phyloP scores from a whole-genome alignment of 2,329 filamentous ascomycete species.

The Trichoderma guizhouense region DNA sequence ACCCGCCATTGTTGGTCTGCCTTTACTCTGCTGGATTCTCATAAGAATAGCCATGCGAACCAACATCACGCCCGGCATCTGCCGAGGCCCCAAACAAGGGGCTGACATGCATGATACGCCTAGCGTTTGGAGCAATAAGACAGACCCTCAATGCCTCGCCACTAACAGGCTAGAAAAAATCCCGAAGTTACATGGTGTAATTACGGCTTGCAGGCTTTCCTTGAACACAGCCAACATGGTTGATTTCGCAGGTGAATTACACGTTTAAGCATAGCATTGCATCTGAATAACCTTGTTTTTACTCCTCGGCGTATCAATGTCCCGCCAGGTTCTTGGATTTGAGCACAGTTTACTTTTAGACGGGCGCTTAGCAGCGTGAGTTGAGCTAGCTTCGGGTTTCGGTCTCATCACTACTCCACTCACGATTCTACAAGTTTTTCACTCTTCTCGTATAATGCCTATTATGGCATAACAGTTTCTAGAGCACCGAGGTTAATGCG shows the following conservation, averaged over 20 bases:
- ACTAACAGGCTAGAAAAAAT: neutral
- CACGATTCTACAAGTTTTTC: neutral
- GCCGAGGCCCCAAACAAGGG: neutral
- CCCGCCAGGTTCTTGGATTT: neutral
- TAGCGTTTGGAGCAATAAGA: neutral
- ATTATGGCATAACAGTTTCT: neutral
- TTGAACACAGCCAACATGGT: neutral
- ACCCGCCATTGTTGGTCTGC: neutral
- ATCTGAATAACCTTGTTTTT: neutral
- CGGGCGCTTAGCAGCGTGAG: neutral
- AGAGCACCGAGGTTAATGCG: neutral
- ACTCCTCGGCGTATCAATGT: neutral
- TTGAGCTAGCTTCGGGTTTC: neutral
- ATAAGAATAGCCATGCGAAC: neutral
- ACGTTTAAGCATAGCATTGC: neutral
- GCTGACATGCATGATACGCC: slow-evolving; percentile 5
- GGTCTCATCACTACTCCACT: neutral
- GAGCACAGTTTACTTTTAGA: neutral
- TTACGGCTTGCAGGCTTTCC: neutral
- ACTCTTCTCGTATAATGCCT: neutral
- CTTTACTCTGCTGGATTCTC: neutral
- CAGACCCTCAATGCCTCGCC: slow-evolving; percentile 1
- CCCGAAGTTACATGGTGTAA: neutral
- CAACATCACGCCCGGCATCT: neutral
- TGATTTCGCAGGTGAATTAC: neutral